Conservation (phyloP, 2,329 filamentous ascomycete genomes). For the Dactylella cylindrospora region DNA sequence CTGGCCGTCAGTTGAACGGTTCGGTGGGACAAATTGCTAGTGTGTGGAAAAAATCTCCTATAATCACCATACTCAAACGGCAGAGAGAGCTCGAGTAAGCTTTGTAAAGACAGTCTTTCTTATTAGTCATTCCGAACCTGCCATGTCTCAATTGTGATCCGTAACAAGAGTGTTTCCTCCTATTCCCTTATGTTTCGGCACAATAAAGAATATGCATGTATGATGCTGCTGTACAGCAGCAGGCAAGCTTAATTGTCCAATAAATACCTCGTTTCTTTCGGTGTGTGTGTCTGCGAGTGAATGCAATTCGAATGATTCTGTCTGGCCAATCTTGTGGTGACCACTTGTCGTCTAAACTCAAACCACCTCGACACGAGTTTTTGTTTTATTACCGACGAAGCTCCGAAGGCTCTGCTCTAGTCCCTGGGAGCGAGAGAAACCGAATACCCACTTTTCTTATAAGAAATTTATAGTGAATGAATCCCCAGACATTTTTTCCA, state of each 20-base stretch:
- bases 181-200: conserved; percentile 3
- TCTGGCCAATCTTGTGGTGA: conserved; percentile 24
- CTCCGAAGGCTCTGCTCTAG: conserved; percentile 21
- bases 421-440: conserved; percentile 16
- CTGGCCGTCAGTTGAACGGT: not conserved
- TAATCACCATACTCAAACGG: conserved; percentile 35
- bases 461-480: not conserved
- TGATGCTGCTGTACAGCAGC: conserved; percentile 24
- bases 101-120: not conserved
- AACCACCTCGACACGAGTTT: not conserved
- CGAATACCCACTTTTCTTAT: not conserved
- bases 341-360: conserved; percentile 4
- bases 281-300: too few relatives aligned
- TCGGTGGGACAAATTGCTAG: not conserved
- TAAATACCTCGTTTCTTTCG: conserved; percentile 41
- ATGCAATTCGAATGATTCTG: too few relatives aligned
- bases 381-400: conserved; percentile 21
- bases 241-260: too few relatives aligned
- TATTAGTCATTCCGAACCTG: too few relatives aligned
- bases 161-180: not conserved
- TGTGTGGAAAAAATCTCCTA: conserved; percentile 24
- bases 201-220: conserved; percentile 33
- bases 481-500: not conserved
- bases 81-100: conserved; percentile 3
- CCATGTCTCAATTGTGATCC: not conserved